These are phyloP conservation scores for Xylariaceae sp. DNA, from an alignment of 2,329 filamentous ascomycete species.

Conservation along the genomic window DNA sequence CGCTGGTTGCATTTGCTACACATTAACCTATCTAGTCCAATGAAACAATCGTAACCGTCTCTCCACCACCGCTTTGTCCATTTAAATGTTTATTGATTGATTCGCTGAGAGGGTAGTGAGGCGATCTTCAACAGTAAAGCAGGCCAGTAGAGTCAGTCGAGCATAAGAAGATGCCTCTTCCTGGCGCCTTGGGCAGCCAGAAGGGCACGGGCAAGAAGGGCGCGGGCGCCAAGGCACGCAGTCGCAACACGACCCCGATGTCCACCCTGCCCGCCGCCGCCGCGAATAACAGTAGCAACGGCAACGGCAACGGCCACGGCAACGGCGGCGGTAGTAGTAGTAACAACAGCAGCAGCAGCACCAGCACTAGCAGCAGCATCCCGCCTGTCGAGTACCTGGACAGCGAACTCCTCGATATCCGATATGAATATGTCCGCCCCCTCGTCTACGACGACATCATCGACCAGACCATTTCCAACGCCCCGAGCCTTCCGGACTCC, in stretches of 20 bases:
- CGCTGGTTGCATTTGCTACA: too few relatives aligned
- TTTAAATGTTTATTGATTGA: too few relatives aligned
- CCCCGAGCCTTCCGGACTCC: conserved; percentile 58
- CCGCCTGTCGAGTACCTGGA: conserved; percentile 51
- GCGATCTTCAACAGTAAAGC: too few relatives aligned
- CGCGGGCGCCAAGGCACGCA: conserved; percentile 58
- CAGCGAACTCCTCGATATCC: conserved; percentile 62
- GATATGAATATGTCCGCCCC: conserved; percentile 52
- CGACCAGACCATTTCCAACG: conserved; percentile 53
- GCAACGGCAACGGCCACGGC: too few relatives aligned
- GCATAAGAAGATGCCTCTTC: background rate
- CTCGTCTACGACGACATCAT: conserved; percentile 65
- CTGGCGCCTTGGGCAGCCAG: conserved; percentile 35
- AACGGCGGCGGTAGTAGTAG: too few relatives aligned
- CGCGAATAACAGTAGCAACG: too few relatives aligned
- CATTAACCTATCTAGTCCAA: too few relatives aligned
- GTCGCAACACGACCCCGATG: conserved; percentile 73
- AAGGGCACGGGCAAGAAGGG: conserved; percentile 63
- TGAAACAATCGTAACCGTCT: too few relatives aligned
- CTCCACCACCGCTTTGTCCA: too few relatives aligned
- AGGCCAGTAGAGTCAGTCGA: too few relatives aligned
- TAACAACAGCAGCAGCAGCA: too few relatives aligned
- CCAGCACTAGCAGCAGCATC: conserved; percentile 24
- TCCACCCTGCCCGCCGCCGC: conserved; percentile 37
- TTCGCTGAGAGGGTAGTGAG: too few relatives aligned